phyloP scores from a whole-genome alignment of 116 monocot species.

The Dioscorea cayenensis region DNA sequence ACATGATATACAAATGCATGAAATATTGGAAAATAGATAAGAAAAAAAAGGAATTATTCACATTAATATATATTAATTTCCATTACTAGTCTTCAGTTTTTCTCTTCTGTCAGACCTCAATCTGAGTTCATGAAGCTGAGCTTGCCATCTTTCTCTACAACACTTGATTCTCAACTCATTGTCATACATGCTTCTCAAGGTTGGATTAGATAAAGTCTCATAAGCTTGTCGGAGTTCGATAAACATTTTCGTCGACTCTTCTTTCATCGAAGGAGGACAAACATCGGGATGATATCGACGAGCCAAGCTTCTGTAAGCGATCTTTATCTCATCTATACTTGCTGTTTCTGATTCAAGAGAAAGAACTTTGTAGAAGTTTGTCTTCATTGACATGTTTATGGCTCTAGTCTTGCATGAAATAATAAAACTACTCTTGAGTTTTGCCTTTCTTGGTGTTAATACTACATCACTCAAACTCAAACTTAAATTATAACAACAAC shows the following conservation, averaged over 20 bases:
- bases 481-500: too few species aligned
- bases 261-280: slow-evolving; percentile 22
- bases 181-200: slow-evolving; percentile 16
- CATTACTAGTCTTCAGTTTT: background rate
- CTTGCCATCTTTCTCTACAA: slow-evolving; percentile 14
- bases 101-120: slow-evolving; percentile 6
- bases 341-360: slow-evolving; percentile 14
- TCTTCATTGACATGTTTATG: background rate
- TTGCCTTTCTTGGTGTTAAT: too few species aligned
- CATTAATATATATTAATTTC: too few species aligned
- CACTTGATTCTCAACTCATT: slow-evolving; percentile 2
- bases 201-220: slow-evolving; percentile 34
- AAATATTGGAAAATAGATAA: too few species aligned
- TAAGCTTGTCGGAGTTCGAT: slow-evolving; percentile 33
- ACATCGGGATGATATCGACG: slow-evolving; percentile 38
- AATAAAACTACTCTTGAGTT: too few species aligned
- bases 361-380: slow-evolving; percentile 28
- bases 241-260: slow-evolving; percentile 28
- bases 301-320: slow-evolving; percentile 44
- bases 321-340: slow-evolving; percentile 29
- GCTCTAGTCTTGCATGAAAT: background rate
- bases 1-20: too few species aligned
- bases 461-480: too few species aligned
- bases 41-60: too few species aligned
- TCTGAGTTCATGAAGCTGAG: slow-evolving; percentile 9